Base-by-base conservation (phyloP, 306 rosid species). In the Quercus engelmannii region DNA sequence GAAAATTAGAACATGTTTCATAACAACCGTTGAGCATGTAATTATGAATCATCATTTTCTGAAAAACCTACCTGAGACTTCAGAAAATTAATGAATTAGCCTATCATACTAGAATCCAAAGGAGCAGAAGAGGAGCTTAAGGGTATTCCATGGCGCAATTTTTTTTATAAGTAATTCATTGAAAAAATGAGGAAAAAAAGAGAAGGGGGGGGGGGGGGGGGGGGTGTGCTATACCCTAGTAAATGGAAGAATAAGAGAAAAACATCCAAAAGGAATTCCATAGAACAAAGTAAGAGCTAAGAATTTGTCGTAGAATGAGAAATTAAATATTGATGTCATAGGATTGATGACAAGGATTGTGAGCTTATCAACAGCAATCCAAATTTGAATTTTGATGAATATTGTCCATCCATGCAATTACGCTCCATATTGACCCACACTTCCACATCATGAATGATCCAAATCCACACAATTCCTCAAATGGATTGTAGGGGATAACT, bases 1-100 rank as follows among this genome's bases (percentile, higher is more conserved):
- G 8, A 35, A 23, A 25, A 33, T 43, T 49, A 78, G 73, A 51
- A 72, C 58, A 80, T 23, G 80, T 62, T 63, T 38, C 62, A 67
- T 6, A 20, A 51, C 51, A 80, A 59, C 75, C 54, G 30, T 11
- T 68, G 33, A 79, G 54, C 51, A 21, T 33, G 25, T 10, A 26
- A 26, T 33, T 52, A 65, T 51, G 35, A 73, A 82, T 69, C 35
- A 74, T 58, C 38, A 62, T 67, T 38, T 41, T 64, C 23, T 54
- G 19, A 51, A 12, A 46, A 71, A 64, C 58, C 38, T 70, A 69
- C 46, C 59, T 7, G 5, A 6, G 51, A 62, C 73, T 23, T 43
- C 18, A 35, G 71, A 58, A 71, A 75, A 56, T 25, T 0, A 3
- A 46, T 59, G 17, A 13, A 59, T 21, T 21, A 8, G 5, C 12